These are phyloP conservation scores for Venturia oleaginea DNA, from an alignment of 2,329 filamentous ascomycete species.

Conservation along the genomic window DNA sequence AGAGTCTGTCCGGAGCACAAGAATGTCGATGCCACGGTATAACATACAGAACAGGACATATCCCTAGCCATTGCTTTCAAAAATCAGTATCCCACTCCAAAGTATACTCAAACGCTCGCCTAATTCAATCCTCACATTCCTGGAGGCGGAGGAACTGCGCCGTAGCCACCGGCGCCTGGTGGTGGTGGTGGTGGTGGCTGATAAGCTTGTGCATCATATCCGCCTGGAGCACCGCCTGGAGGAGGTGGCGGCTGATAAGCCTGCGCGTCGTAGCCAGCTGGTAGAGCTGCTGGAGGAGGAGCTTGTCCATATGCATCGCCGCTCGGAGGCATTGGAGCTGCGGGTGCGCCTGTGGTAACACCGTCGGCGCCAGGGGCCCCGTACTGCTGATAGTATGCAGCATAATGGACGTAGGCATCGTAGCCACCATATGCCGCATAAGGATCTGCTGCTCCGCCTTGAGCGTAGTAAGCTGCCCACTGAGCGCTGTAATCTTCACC, in stretches of 20 bases:
- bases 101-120: neutral
- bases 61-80: neutral
- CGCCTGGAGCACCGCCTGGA: neutral
- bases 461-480: slow-evolving; percentile 70
- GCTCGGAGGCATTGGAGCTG: neutral
- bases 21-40: neutral
- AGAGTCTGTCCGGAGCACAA: neutral
- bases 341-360: neutral
- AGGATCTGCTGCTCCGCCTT: slow-evolving; percentile 55
- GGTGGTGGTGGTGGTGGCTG: slow-evolving; percentile 7
- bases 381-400: slow-evolving; percentile 21
- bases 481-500: slow-evolving; percentile 13
- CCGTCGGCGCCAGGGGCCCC: neutral
- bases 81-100: neutral
- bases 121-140: slow-evolving; percentile 8
- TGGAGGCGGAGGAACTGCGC: slow-evolving; percentile 11
- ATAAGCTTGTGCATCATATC: neutral
- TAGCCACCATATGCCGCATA: slow-evolving; percentile 87
- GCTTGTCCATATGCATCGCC: slow-evolving; percentile 4
- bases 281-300: neutral
- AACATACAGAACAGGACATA: neutral
- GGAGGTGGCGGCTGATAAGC: slow-evolving; percentile 5
- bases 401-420: slow-evolving; percentile 22
- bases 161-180: neutral
- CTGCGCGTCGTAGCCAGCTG: neutral